A percentile compares a stretch with the other conserved stretches of the same genome.
Evolutionary conservation across 768 basidiomycete genomes (phyloP).

Genomic region (Leucocoprinus leucothites): DNA sequence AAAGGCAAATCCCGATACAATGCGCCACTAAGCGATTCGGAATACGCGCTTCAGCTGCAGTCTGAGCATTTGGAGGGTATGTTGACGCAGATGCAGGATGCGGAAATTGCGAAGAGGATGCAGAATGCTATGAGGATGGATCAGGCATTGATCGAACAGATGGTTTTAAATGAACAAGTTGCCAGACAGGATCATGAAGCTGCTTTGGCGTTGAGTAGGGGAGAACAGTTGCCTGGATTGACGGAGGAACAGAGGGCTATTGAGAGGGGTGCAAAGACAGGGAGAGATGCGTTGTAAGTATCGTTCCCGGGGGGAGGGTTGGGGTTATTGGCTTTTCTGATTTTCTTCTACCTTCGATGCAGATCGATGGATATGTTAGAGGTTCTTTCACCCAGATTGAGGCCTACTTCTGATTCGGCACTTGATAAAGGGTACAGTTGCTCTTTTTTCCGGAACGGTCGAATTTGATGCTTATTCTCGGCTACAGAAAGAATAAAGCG

Average conservation of each 20-base stretch:
- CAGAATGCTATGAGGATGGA: slow-evolving; percentile 37
- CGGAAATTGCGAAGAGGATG: slow-evolving; percentile 38
- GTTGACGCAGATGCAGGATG: slow-evolving; percentile 31
- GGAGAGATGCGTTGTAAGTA: neutral
- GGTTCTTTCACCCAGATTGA: slow-evolving; percentile 6
- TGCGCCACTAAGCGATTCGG: slow-evolving; percentile 36
- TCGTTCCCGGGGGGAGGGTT: neutral
- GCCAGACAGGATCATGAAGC: slow-evolving; percentile 39
- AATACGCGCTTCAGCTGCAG: slow-evolving; percentile 42
- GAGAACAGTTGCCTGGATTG: slow-evolving; percentile 24
- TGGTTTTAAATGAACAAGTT: slow-evolving; percentile 30
- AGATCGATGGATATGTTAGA: slow-evolving; percentile 3
- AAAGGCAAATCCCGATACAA: slow-evolving; percentile 38
- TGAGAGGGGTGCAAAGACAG: slow-evolving; percentile 4
- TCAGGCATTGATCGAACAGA: slow-evolving; percentile 25
- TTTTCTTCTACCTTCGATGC: neutral
- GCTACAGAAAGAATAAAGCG: neutral
- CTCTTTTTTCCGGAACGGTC: neutral
- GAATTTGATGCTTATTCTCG: neutral
- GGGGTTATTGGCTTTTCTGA: neutral
- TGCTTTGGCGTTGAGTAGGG: slow-evolving; percentile 34
- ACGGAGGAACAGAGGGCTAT: slow-evolving; percentile 20
- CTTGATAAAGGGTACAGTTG: slow-evolving; percentile 1
- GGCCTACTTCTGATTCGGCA: neutral
- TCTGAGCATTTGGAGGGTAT: slow-evolving; percentile 29